Conservation (phyloP, 2,329 filamentous ascomycete genomes). For the Colletotrichum scovillei region DNA sequence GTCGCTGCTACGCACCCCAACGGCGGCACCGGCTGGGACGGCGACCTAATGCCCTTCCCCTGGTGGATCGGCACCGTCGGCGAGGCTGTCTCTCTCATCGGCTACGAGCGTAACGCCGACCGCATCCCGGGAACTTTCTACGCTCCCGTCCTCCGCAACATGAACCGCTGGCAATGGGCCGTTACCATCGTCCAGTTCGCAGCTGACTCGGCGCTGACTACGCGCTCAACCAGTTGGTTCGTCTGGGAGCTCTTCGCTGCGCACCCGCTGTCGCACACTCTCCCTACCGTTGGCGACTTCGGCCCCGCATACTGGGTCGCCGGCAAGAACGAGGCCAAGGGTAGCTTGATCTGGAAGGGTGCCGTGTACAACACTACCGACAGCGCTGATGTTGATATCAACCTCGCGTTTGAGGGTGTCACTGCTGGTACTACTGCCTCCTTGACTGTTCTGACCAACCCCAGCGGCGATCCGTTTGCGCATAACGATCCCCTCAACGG, state of each 20-base stretch:
- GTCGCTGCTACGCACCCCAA: conserved; percentile 64
- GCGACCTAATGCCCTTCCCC: conserved; percentile 58
- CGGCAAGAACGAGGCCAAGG: conserved; percentile 54
- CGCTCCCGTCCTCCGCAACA: conserved; percentile 60
- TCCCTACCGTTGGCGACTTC: conserved; percentile 55
- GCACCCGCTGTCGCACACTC: conserved; percentile 57
- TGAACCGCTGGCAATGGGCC: conserved; percentile 63
- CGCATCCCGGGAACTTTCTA: conserved; percentile 65
- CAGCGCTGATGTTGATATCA: conserved; percentile 55
- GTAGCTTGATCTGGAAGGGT: conserved; percentile 60
- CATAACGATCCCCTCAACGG: conserved; percentile 56
- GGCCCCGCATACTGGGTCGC: conserved; percentile 63
- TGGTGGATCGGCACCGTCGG: conserved; percentile 71
- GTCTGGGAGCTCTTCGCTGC: conserved; percentile 61
- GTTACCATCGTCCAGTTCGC: conserved; percentile 63
- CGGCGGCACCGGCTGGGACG: conserved; percentile 59
- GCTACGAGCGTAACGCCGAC: conserved; percentile 73
- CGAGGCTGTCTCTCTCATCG: conserved; percentile 74
- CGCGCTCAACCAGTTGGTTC: conserved; percentile 61
- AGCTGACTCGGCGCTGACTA: conserved; percentile 59
- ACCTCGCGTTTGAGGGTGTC: conserved; percentile 57
- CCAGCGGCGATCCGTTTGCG: conserved; percentile 51
- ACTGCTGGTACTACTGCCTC: conserved; percentile 50
- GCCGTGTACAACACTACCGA: conserved; percentile 65
- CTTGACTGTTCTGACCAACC: conserved; percentile 59